Evolutionary conservation across 148 eudicot genomes (phyloP).

Genomic region (Rhododendron ferrugineum): DNA sequence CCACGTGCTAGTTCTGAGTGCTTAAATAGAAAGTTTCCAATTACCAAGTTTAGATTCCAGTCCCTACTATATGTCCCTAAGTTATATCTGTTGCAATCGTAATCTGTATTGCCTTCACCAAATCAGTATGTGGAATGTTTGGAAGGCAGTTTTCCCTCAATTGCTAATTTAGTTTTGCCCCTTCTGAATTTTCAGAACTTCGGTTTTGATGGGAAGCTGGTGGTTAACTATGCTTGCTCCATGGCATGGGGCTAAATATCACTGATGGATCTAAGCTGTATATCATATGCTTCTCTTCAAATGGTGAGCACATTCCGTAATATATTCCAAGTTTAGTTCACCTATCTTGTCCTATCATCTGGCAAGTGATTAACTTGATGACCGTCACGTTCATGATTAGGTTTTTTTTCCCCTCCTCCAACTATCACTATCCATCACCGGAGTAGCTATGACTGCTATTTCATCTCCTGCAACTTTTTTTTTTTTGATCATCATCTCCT

Average conservation of each 20-base stretch:
- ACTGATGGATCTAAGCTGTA: neutral
- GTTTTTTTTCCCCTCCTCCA: neutral
- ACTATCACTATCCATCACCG: neutral
- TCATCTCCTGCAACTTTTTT: neutral
- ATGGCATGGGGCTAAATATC: constrained; percentile 83
- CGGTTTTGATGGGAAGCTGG: constrained; percentile 79
- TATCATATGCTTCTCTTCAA: neutral
- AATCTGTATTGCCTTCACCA: neutral
- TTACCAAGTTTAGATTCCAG: neutral
- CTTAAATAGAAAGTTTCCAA: neutral
- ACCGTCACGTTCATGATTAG: neutral
- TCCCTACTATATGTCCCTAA: neutral
- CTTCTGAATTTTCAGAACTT: constrained; percentile 53
- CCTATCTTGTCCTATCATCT: neutral
- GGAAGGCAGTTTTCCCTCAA: neutral
- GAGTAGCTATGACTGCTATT: neutral
- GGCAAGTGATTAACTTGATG: neutral
- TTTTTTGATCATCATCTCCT: neutral
- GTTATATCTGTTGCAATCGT: neutral
- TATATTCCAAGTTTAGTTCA: neutral
- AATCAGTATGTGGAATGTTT: neutral
- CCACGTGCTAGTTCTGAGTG: neutral
- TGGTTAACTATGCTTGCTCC: constrained; percentile 83
- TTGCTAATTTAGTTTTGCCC: constrained; percentile 5
- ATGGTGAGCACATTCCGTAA: neutral